These are phyloP conservation scores for Plasmodium ovale DNA, from an alignment of 169 alveolate genomes.

Conservation along the genomic window DNA sequence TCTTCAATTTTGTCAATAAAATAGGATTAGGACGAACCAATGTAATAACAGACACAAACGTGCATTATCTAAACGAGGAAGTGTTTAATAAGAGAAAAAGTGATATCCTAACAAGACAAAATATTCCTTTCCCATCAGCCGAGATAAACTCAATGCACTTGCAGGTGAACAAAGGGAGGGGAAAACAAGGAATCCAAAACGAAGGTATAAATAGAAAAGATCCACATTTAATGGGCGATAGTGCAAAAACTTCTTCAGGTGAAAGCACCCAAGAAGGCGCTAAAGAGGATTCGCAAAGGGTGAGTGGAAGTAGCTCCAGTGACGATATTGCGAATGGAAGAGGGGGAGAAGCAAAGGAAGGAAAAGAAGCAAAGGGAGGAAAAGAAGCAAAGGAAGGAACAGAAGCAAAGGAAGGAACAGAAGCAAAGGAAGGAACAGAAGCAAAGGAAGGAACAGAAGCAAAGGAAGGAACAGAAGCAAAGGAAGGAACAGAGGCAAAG, in stretches of 20 bases:
- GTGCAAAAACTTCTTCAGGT: neutral
- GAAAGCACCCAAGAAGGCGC: neutral
- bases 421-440: neutral
- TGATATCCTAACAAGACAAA: neutral
- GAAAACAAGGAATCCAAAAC: neutral
- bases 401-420: neutral
- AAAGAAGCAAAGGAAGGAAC: neutral
- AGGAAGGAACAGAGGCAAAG: neutral
- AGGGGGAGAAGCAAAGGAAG: slow-evolving; percentile 8
- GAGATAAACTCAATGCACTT: neutral
- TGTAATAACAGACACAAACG: slow-evolving; percentile 85
- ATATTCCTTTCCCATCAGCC: neutral
- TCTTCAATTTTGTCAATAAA: slow-evolving; percentile 93
- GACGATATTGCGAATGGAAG: too few species aligned
- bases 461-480: neutral
- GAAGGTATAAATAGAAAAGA: neutral
- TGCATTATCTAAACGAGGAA: slow-evolving; percentile 63
- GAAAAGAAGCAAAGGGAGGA: slow-evolving; percentile 26
- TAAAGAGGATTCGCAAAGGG: neutral
- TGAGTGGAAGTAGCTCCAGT: neutral
- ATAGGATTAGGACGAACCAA: slow-evolving; percentile 92
- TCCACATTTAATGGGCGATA: too few species aligned
- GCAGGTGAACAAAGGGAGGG: neutral
- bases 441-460: neutral
- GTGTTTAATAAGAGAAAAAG: slow-evolving; percentile 14